phyloP scores from a whole-genome alignment of 2,329 filamentous ascomycete genomes.

The Xylariaceae sp. region DNA sequence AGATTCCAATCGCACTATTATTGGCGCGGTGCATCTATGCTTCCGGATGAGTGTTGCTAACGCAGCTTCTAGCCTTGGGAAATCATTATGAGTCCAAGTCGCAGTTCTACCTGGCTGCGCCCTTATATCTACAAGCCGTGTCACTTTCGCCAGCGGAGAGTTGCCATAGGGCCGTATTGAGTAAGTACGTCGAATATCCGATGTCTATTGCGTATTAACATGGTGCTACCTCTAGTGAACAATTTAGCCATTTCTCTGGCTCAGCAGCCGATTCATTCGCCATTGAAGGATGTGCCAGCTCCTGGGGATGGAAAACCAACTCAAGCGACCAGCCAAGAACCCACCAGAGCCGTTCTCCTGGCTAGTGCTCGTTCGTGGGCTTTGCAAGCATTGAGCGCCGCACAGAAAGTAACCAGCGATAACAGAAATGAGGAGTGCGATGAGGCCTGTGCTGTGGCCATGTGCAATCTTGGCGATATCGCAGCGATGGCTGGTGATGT shows the following conservation, averaged over 20 bases:
- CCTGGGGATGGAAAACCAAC: slow-evolving; percentile 23
- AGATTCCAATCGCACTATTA: background rate
- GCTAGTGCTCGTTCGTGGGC: slow-evolving; percentile 74
- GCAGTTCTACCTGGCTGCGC: slow-evolving; percentile 75
- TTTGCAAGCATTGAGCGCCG: slow-evolving; percentile 65
- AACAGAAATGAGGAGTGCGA: slow-evolving; percentile 75
- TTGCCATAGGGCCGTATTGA: slow-evolving; percentile 78
- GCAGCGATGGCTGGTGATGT: slow-evolving; percentile 66
- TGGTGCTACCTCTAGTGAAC: slow-evolving; percentile 55
- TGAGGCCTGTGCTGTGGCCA: slow-evolving; percentile 71
- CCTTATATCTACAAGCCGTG: slow-evolving; percentile 81
- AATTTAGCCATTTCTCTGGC: slow-evolving; percentile 71
- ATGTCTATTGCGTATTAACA: slow-evolving; percentile 19
- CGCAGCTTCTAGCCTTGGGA: slow-evolving; percentile 55
- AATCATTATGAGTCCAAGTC: slow-evolving; percentile 68
- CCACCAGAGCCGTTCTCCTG: slow-evolving; percentile 56
- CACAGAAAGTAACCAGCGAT: slow-evolving; percentile 59
- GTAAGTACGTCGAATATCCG: slow-evolving; percentile 39
- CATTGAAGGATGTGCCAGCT: slow-evolving; percentile 31
- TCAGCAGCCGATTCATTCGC: slow-evolving; percentile 51
- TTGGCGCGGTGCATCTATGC: background rate
- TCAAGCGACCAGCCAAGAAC: slow-evolving; percentile 32
- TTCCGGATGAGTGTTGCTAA: slow-evolving; percentile 9
- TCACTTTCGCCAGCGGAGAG: slow-evolving; percentile 55
- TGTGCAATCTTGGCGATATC: slow-evolving; percentile 83